Conservation (phyloP, 805 yeast species). For the Lipomyces yamanashiensis region DNA sequence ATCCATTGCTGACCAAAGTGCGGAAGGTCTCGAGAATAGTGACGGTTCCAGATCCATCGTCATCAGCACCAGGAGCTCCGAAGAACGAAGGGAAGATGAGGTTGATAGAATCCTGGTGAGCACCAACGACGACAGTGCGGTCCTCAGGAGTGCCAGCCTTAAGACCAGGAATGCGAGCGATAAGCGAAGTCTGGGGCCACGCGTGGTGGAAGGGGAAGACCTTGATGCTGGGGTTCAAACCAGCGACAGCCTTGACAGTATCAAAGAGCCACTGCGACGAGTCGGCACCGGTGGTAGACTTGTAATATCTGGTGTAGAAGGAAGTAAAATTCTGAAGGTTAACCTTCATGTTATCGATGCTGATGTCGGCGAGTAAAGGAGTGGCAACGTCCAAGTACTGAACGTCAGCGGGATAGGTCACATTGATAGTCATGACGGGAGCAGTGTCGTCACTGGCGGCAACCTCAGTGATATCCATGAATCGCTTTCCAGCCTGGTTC, state of each 20-base stretch:
- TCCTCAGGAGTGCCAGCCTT: slow-evolving; percentile 48
- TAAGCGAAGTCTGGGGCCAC: slow-evolving; percentile 80
- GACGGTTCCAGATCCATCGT: slow-evolving; percentile 87
- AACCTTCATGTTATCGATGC: slow-evolving; percentile 53
- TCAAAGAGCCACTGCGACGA: slow-evolving; percentile 72
- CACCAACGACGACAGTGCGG: slow-evolving; percentile 71
- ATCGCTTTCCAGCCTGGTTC: slow-evolving; percentile 31
- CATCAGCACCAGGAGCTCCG: slow-evolving; percentile 94
- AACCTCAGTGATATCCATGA: slow-evolving; percentile 34
- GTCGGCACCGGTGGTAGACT: slow-evolving; percentile 68
- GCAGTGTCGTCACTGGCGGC: slow-evolving; percentile 2
- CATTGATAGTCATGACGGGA: slow-evolving; percentile 39
- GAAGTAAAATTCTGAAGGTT: slow-evolving; percentile 67
- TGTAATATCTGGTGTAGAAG: slow-evolving; percentile 77
- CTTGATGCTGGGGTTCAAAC: slow-evolving; percentile 47
- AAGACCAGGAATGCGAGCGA: slow-evolving; percentile 65
- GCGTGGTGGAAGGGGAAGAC: slow-evolving; percentile 62
- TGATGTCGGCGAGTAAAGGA: slow-evolving; percentile 52
- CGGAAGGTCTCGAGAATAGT: slow-evolving; percentile 78
- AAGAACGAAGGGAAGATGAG: slow-evolving; percentile 68
- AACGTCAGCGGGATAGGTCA: slow-evolving; percentile 59
- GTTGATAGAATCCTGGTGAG: slow-evolving; percentile 87
- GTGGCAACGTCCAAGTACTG: slow-evolving; percentile 49
- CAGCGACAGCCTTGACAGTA: slow-evolving; percentile 47
- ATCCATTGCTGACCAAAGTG: slow-evolving; percentile 54